These are phyloP conservation scores for Smittium culicis DNA, from an alignment of 371 early-diverging fungal species.

Conservation along the genomic window DNA sequence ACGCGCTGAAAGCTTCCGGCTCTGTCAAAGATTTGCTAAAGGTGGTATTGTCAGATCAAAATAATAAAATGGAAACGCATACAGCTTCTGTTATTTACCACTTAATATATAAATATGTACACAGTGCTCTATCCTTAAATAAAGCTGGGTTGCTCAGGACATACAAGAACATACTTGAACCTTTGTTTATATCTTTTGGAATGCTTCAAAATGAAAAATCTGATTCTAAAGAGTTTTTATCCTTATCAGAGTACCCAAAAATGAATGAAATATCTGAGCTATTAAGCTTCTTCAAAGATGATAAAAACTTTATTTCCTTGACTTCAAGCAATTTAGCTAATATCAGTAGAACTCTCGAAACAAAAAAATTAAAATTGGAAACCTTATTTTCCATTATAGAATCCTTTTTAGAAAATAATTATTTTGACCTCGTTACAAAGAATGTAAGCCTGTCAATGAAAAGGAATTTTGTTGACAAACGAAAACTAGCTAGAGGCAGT, in stretches of 20 bases:
- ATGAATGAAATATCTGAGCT: not conserved
- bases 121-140: not conserved
- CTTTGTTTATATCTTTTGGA: not conserved
- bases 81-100: not conserved
- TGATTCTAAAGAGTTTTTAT: not conserved
- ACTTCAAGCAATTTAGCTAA: not conserved
- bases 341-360: not conserved
- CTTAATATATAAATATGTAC: not conserved
- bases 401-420: not conserved
- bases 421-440: not conserved
- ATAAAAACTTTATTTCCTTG: not conserved
- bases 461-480: not conserved
- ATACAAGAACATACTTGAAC: not conserved
- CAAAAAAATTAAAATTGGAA: not conserved
- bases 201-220: not conserved
- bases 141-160: not conserved
- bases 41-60: not conserved
- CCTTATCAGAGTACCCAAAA: not conserved
- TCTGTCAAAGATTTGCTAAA: not conserved
- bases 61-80: not conserved
- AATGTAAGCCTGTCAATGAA: not conserved
- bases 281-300: not conserved
- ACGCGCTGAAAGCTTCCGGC: not conserved
- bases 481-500: not conserved
- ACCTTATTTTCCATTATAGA: not conserved